Evolutionary conservation across 2,329 filamentous ascomycete species (phyloP), one percentile per base, ranked within the genome.

Genomic region (Fusarium poae): DNA sequence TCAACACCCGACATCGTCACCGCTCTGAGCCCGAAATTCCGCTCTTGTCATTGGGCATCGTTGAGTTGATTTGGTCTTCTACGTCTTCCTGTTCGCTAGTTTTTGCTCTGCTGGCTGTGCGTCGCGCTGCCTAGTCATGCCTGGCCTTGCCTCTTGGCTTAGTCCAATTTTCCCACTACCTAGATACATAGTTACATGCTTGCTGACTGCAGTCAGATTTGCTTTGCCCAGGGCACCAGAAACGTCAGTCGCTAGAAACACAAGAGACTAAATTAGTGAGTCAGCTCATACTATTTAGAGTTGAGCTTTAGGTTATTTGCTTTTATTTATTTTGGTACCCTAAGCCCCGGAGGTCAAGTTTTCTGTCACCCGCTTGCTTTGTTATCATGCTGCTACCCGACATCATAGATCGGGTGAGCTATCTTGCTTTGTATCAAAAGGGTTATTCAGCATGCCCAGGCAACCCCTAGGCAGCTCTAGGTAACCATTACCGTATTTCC

Each of bases 1-100:
- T 59, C 58, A 49, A 27, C 60, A 68, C 43, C 65, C 51, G 57
- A 59, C 34, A 37, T 59, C 65, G 73, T 75, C 73, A 75, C 74
- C 69, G 74, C 73, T 42, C 70, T 75, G 59, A 62, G 34, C 48
- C 48, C 48, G 70, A 66, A 32, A 65, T 67, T 68, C 59, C 64
- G 67, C 64, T 58, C 57, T 63, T 52, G 56, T 45, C 21, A 71
- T 74, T 72, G 71, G 72, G 68, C 67, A 69, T 46, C 57, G 35
- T 49, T 43, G 39, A 51, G 40, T 51, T 43, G 62, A 44, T 45
- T 57, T 50, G 49, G 57, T 37, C 43, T 48, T 66, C 45, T 54
- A 25, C 59, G 52, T 55, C 56, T 54, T 63, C 49, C 52, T 52
- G 56, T 68, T 70, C 51, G 63, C 44, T 62, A 44, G 54, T 54